phyloP scores from a whole-genome alignment of 1,139 yeast genomes.

The Taphrina flavorubra region DNA sequence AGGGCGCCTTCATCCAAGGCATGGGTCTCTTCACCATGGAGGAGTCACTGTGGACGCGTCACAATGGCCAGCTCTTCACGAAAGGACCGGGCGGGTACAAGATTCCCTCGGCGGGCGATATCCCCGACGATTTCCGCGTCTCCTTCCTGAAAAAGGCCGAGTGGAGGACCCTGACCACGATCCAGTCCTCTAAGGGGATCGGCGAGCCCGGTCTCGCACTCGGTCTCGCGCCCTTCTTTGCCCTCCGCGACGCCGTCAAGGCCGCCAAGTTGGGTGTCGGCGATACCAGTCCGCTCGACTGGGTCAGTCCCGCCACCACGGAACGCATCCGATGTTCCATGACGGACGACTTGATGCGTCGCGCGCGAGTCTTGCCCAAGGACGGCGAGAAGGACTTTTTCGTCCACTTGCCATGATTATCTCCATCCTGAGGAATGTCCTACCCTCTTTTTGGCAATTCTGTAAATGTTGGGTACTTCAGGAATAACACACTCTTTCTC shows the following conservation, averaged over 20 bases:
- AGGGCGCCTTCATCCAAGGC: conserved; percentile 59
- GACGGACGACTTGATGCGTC: conserved; percentile 52
- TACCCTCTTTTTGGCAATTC: neutral
- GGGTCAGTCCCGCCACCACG: conserved; percentile 55
- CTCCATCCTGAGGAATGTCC: neutral
- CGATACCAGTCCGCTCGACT: conserved; percentile 47
- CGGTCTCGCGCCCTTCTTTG: conserved; percentile 55
- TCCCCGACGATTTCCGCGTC: conserved; percentile 56
- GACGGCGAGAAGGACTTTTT: conserved; percentile 52
- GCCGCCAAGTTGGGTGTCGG: conserved; percentile 48
- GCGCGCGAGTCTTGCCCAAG: conserved; percentile 52
- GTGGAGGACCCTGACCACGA: conserved; percentile 56
- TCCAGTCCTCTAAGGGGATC: conserved; percentile 56
- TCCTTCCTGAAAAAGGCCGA: conserved; percentile 54
- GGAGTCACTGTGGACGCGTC: conserved; percentile 56
- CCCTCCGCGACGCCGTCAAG: conserved; percentile 56
- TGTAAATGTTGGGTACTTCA: neutral
- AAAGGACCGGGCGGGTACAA: conserved; percentile 60
- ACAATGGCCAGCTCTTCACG: conserved; percentile 55
- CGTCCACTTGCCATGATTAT: conserved; percentile 46
- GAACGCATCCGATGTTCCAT: conserved; percentile 55
- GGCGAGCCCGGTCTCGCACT: conserved; percentile 59
- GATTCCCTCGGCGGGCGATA: conserved; percentile 58
- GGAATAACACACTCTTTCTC: too few species aligned
- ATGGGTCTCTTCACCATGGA: conserved; percentile 59